A percentile compares a stretch with the other conserved stretches of the same genome.
phyloP scores from a whole-genome alignment of 306 rosid species.

The Rosa lucieae region DNA sequence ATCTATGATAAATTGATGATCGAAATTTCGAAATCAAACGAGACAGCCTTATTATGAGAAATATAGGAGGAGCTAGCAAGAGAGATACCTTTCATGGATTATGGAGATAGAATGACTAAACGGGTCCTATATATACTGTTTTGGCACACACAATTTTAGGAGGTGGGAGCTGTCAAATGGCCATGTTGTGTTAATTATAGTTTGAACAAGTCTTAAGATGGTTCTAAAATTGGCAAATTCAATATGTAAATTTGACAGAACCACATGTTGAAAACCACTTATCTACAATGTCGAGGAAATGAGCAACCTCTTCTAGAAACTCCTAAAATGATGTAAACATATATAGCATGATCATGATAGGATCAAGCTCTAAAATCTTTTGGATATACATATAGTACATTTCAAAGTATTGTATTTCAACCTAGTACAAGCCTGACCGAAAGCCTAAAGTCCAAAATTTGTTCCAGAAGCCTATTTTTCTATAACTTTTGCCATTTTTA shows the following conservation, averaged over 20 bases:
- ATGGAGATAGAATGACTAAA: neutral
- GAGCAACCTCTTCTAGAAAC: neutral
- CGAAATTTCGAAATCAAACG: neutral
- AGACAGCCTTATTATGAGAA: neutral
- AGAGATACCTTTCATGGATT: neutral
- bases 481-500: neutral
- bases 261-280: neutral
- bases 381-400: neutral
- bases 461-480: neutral
- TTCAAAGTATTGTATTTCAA: neutral
- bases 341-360: neutral
- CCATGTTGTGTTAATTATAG: neutral
- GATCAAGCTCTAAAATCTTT: neutral
- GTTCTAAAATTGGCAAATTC: neutral
- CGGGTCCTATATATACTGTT: conserved; percentile 2
- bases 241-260: neutral
- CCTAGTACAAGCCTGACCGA: neutral
- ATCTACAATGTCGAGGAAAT: neutral
- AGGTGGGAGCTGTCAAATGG: neutral
- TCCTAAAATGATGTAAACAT: neutral
- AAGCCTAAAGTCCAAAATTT: neutral
- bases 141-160: neutral
- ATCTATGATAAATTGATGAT: neutral
- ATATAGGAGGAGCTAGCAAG: neutral
- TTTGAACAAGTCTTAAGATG: conserved; percentile 13